Evolutionary conservation across 2,329 filamentous ascomycete species (phyloP).

Genomic region (Nothopassalora personata): DNA sequence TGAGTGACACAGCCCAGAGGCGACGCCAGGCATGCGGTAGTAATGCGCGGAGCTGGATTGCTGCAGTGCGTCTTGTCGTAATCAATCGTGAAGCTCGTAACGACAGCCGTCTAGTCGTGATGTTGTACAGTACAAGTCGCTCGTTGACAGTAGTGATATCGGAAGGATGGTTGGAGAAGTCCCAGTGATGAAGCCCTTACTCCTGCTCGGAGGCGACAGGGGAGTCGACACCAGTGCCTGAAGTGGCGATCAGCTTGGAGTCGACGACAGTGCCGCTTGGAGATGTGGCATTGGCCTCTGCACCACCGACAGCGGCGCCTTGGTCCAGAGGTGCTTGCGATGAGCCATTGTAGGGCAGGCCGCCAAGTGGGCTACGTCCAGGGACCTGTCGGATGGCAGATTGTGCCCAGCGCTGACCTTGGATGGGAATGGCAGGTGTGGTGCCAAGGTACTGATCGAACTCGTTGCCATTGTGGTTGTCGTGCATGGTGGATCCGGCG

Average conservation of each 20-base stretch:
- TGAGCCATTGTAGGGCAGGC: slow-evolving; percentile 23
- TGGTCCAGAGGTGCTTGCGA: slow-evolving; percentile 24
- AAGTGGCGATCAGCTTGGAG: neutral
- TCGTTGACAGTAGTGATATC: slow-evolving; percentile 23
- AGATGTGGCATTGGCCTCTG: slow-evolving; percentile 12
- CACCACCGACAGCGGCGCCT: slow-evolving; percentile 16
- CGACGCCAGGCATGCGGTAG: slow-evolving; percentile 13
- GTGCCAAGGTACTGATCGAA: slow-evolving; percentile 35
- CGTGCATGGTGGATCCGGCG: slow-evolving; percentile 20
- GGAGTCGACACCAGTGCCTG: slow-evolving; percentile 11
- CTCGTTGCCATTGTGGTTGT: slow-evolving; percentile 28
- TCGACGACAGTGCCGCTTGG: slow-evolving; percentile 1
- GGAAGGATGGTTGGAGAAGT: slow-evolving; percentile 4
- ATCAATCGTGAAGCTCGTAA: slow-evolving; percentile 22
- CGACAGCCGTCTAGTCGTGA: slow-evolving; percentile 24
- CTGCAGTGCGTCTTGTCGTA: slow-evolving; percentile 19
- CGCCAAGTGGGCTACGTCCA: slow-evolving; percentile 24
- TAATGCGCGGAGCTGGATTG: slow-evolving; percentile 17
- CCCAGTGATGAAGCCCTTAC: slow-evolving; percentile 10
- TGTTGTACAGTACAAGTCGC: slow-evolving; percentile 21
- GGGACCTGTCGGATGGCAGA: slow-evolving; percentile 22
- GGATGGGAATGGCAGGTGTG: slow-evolving; percentile 28
- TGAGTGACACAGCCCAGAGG: slow-evolving; percentile 18
- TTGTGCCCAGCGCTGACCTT: slow-evolving; percentile 34
- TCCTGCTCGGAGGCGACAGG: slow-evolving; percentile 21